phyloP scores from a whole-genome alignment of 1,284 basidiomycete genomes.

The Pyrrhoderma noxium region DNA sequence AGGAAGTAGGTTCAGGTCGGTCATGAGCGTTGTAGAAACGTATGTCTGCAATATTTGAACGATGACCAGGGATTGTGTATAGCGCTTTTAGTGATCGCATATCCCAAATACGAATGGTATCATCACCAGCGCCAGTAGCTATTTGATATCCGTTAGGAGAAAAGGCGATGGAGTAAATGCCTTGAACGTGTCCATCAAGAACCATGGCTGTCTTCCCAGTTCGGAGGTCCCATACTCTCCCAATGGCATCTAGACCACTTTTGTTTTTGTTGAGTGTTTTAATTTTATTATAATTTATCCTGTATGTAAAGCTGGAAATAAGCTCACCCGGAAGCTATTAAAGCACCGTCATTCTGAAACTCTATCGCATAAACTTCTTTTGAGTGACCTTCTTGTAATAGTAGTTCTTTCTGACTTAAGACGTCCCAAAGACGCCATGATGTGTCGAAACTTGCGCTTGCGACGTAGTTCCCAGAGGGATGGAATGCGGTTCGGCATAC shows the following conservation, averaged over 20 bases:
- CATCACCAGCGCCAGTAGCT: conserved; percentile 93
- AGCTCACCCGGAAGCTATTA: conserved; percentile 84
- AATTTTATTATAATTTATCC: conserved; percentile 3
- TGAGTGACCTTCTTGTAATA: conserved; percentile 95
- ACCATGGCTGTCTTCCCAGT: conserved; percentile 98
- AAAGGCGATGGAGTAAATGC: conserved; percentile 88
- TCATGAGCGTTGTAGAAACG: conserved; percentile 77
- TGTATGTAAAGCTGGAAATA: not conserved
- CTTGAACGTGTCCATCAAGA: conserved; percentile 92
- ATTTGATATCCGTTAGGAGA: conserved; percentile 98
- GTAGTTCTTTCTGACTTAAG: conserved; percentile 68
- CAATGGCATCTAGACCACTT: conserved; percentile 94
- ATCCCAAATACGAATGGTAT: conserved; percentile 98
- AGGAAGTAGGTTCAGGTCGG: conserved; percentile 26
- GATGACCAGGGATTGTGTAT: conserved; percentile 97
- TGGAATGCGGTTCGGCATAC: conserved; percentile 95
- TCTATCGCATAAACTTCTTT: conserved; percentile 95
- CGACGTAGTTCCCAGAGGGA: conserved; percentile 88
- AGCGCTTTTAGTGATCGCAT: conserved; percentile 84
- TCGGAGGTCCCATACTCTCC: conserved; percentile 93
- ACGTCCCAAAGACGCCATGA: conserved; percentile 99
- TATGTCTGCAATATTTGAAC: conserved; percentile 90
- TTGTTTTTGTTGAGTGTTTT: conserved; percentile 13
- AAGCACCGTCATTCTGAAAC: conserved; percentile 92
- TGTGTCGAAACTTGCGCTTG: conserved; percentile 94